A percentile compares a stretch with the other conserved stretches of the same genome.
Conservation (phyloP, 164 flowering plant genomes). For the Tetrastigma voinierianum region DNA sequence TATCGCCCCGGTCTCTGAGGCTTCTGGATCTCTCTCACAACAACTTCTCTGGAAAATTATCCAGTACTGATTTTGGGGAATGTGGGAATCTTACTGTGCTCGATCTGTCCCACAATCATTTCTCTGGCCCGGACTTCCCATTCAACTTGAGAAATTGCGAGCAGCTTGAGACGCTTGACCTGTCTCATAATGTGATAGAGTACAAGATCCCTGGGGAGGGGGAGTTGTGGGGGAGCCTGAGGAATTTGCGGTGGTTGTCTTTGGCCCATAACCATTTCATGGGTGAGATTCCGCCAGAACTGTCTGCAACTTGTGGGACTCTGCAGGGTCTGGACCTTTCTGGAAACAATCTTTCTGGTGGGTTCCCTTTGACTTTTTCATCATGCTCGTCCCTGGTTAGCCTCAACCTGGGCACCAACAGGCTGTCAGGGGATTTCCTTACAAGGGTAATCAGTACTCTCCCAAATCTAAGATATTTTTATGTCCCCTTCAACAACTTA, state of each 20-base stretch:
- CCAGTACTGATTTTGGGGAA: constrained; percentile 38
- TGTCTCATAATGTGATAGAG: constrained; percentile 44
- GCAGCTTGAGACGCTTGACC: constrained; percentile 47
- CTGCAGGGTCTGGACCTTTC: constrained; percentile 69
- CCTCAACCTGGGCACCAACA: constrained; percentile 60
- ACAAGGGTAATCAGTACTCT: constrained; percentile 46
- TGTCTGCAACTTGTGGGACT: constrained; percentile 45
- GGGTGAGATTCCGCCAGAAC: constrained; percentile 60
- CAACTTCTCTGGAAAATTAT: constrained; percentile 58
- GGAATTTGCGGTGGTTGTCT: constrained; percentile 39
- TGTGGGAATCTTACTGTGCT: constrained; percentile 57
- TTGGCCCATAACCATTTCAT: constrained; percentile 53
- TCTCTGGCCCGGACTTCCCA: constrained; percentile 46
- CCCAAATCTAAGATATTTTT: constrained; percentile 40
- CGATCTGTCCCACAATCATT: constrained; percentile 47
- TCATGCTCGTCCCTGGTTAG: constrained; percentile 46
- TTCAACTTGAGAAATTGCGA: constrained; percentile 39
- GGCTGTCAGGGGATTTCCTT: constrained; percentile 62
- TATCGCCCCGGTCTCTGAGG: constrained; percentile 22
- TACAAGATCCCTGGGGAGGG: constrained; percentile 40
- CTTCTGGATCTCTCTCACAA: constrained; percentile 60
- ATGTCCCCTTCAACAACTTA: constrained; percentile 61
- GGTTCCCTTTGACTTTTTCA: constrained; percentile 47
- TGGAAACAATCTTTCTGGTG: constrained; percentile 51
- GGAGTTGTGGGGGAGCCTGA: constrained; percentile 33